Evolutionary conservation across 2,329 filamentous ascomycete species (phyloP).

Genomic region (Diaporthe sp.): DNA sequence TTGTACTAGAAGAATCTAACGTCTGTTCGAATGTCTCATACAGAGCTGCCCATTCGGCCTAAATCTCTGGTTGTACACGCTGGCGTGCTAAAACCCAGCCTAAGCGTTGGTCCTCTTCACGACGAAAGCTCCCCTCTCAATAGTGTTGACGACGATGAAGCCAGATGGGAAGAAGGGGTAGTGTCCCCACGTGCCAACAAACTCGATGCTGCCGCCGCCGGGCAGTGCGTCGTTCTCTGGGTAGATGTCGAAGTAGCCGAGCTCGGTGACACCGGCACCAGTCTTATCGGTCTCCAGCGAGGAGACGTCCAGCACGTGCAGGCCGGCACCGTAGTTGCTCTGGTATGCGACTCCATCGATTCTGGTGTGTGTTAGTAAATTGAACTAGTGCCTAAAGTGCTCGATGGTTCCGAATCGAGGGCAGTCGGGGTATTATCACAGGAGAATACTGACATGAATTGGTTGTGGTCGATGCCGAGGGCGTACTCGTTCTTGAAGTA

Average conservation of each 20-base stretch:
- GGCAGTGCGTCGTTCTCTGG: slow-evolving; percentile 61
- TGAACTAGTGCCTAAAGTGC: background rate
- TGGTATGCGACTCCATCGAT: slow-evolving; percentile 58
- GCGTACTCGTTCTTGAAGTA: slow-evolving; percentile 53
- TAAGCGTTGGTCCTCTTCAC: slow-evolving; percentile 48
- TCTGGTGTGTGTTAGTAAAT: background rate
- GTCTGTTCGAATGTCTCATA: background rate
- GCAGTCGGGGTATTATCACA: no score
- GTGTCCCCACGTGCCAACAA: slow-evolving; percentile 59
- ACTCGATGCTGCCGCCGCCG: slow-evolving; percentile 53
- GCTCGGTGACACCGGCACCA: slow-evolving; percentile 57
- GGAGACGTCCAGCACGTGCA: slow-evolving; percentile 53
- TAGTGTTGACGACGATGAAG: slow-evolving; percentile 61
- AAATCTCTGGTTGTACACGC: background rate
- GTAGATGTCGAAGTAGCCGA: slow-evolving; percentile 62
- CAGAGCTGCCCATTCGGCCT: background rate
- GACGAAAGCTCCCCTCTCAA: slow-evolving; percentile 59
- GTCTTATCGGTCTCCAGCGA: slow-evolving; percentile 52
- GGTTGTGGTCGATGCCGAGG: slow-evolving; percentile 61
- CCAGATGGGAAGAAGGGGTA: slow-evolving; percentile 58
- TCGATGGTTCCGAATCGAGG: no score
- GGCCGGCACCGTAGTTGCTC: slow-evolving; percentile 61
- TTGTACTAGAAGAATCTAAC: slow-evolving; percentile 6
- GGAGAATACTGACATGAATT: slow-evolving; percentile 51
- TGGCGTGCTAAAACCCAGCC: no score